phyloP scores from a whole-genome alignment of 768 basidiomycete genomes.

The Boletus speciosus region DNA sequence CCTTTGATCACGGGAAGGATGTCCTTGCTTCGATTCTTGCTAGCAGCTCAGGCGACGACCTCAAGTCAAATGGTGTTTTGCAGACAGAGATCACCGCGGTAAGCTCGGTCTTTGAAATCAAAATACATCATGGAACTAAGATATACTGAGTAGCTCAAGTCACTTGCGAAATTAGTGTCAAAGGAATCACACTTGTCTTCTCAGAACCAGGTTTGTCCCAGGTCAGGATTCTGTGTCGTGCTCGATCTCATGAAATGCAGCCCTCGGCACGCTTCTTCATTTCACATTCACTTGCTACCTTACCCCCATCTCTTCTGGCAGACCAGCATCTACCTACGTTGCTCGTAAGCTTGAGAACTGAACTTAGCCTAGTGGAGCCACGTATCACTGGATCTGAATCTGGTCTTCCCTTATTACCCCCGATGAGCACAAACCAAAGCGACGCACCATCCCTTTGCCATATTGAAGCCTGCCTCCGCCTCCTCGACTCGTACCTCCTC shows the following conservation, averaged over 20 bases:
- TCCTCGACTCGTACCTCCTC: conserved; percentile 63
- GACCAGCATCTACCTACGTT: conserved; percentile 30
- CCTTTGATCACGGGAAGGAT: conserved; percentile 38
- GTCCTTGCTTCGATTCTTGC: conserved; percentile 44
- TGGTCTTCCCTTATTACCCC: conserved; percentile 40
- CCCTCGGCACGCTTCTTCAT: conserved; percentile 55
- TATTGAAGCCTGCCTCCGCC: conserved; percentile 52
- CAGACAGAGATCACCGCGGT: conserved; percentile 60
- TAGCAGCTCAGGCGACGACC: conserved; percentile 36
- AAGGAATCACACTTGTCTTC: conserved; percentile 32
- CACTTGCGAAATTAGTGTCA: conserved; percentile 34
- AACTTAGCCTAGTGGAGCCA: conserved; percentile 38
- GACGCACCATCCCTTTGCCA: conserved; percentile 40
- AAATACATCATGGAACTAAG: conserved; percentile 4
- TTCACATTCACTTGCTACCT: conserved; percentile 44
- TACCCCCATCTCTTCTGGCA: conserved; percentile 45
- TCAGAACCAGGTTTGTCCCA: conserved; percentile 17
- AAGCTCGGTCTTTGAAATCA: conserved; percentile 20
- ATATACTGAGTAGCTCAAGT: conserved; percentile 29
- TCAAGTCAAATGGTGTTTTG: conserved; percentile 50
- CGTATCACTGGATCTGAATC: conserved; percentile 39
- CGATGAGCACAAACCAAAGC: conserved; percentile 7
- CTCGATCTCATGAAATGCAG: conserved; percentile 27
- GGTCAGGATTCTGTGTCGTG: neutral
- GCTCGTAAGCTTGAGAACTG: conserved; percentile 32